Conservation (phyloP, 768 basidiomycete genomes). For the Macrocybe gigantea region DNA sequence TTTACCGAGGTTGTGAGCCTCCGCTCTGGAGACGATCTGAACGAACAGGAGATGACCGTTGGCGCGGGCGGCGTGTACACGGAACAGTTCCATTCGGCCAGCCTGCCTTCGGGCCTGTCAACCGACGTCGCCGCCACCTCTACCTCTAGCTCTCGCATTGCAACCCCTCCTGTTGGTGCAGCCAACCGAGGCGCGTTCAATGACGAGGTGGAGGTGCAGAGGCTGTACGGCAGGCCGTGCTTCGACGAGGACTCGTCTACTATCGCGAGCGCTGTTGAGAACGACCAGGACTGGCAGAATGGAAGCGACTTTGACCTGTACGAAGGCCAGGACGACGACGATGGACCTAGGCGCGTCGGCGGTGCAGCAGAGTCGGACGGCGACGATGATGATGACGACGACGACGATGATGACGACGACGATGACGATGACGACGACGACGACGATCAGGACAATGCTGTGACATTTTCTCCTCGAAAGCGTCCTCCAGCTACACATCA, state of each 20-base stretch:
- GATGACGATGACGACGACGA: constrained; percentile 16
- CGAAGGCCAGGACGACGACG: constrained; percentile 17
- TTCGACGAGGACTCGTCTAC: constrained; percentile 49
- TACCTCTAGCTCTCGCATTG: not conserved
- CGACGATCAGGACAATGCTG: constrained; percentile 20
- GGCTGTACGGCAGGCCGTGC: constrained; percentile 17
- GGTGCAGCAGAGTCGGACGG: not conserved
- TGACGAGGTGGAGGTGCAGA: constrained; percentile 7
- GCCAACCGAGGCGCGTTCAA: constrained; percentile 5
- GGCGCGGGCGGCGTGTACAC: constrained; percentile 9
- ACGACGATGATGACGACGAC: constrained; percentile 7
- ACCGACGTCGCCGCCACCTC: not conserved
- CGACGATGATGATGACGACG: constrained; percentile 7
- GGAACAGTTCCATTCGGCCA: constrained; percentile 8
- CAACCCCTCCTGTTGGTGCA: not conserved
- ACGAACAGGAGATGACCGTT: constrained; percentile 33
- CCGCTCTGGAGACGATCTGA: constrained; percentile 33
- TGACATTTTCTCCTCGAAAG: constrained; percentile 25
- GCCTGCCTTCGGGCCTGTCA: constrained; percentile 12
- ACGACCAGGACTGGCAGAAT: constrained; percentile 8
- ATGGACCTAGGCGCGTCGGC: not conserved
- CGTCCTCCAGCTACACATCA: not conserved
- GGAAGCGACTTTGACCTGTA: constrained; percentile 20
- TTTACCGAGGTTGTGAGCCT: constrained; percentile 25
- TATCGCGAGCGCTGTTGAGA: constrained; percentile 38